Percentiles rank a stretch among this genome's conserved stretches.
These are phyloP conservation scores for Eucalyptus albens DNA, from an alignment of 345 rosid species.

Conservation along the genomic window DNA sequence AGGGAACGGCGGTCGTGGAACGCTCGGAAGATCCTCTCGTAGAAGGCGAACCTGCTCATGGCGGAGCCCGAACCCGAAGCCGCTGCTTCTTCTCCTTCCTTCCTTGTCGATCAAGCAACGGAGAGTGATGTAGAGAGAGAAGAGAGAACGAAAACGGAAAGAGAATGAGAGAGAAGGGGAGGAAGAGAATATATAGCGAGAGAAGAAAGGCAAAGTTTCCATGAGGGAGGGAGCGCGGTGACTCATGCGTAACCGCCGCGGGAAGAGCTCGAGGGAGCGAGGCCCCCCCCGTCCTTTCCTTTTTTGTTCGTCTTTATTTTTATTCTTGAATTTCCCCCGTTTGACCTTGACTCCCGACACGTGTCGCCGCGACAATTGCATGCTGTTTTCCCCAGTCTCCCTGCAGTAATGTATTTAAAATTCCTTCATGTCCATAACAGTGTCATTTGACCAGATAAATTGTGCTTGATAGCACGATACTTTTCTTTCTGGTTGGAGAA, in stretches of 20 bases:
- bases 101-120: neutral
- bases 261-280: neutral
- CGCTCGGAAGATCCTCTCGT: constrained; percentile 16
- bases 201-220: neutral
- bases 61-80: no score
- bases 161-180: neutral
- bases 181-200: neutral
- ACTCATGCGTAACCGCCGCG: neutral
- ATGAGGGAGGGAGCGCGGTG: neutral
- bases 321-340: neutral
- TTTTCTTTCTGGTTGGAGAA: no score
- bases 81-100: neutral
- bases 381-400: no score
- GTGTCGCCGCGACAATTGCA: neutral
- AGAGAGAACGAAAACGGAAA: neutral
- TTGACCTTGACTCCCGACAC: neutral
- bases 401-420: no score
- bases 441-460: no score
- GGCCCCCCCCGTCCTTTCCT: neutral
- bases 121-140: neutral
- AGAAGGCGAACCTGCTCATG: constrained; percentile 9
- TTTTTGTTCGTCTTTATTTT: neutral
- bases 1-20: constrained; percentile 30
- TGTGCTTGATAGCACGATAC: no score
- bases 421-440: no score